Evolutionary conservation across 768 basidiomycete genomes (phyloP), one percentile per base, ranked within the genome.

Genomic region (Pseudohyphozyma bogoriensis): DNA sequence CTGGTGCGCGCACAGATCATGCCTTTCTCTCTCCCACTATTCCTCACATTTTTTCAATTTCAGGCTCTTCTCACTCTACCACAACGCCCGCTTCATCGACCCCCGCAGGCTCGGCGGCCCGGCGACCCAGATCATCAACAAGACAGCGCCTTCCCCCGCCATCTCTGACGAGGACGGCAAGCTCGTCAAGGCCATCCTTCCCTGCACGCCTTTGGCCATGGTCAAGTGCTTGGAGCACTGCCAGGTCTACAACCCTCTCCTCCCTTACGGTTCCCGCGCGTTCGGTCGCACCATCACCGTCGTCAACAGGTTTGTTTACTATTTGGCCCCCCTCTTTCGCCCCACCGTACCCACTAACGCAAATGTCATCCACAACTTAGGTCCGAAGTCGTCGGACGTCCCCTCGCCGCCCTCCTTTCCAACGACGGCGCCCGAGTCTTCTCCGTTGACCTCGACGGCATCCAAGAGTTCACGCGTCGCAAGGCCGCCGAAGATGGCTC

Each of bases 401-500:
- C 93, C 16, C 79, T 97, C n/a, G 93, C 91, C 0, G 95, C 95
- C 6, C 77, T 99, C 49, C 80, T 97, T 44, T 83, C 92, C 4
- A 99, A 99, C 72, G 95, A 99, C 71, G 95, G 95, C 32, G 95
- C 93, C 2, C 80, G 90, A 12, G 95, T 96, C 8, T 85, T 96
- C 70, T 92, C 89, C 9, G 88, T 87, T 7, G 95, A 99, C 73
- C 88, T 97, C 58, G 90, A 93, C 72, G 88, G 89, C 13, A 87
- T 92, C 55, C 87, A 95, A 80, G 95, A 97, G 77, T 97, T 93
- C 75, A 95, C 88, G 47, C 93, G 67, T 12, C 54, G 67, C n/a
- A 54, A 59, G 55, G 54, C 58, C n/a, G 45, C 47, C 8, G 51
- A 52, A 26, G 74, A 75, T n/a, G 70, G 37, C 5, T 32, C 53